Conservation (phyloP, 495 filamentous ascomycete species). For the Apiosordaria backusii region DNA sequence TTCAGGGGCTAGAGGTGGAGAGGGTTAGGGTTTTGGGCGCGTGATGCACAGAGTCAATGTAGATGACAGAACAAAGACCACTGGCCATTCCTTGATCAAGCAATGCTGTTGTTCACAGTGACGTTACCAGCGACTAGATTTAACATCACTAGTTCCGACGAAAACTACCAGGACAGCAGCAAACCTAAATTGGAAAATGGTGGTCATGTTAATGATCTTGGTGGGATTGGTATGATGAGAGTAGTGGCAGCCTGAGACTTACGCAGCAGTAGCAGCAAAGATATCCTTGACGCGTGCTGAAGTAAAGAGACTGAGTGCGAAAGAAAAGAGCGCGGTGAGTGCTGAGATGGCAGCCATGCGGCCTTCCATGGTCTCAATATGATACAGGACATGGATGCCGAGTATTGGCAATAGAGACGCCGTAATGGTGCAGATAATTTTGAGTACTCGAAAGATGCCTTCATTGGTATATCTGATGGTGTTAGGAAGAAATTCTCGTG, state of each 20-base stretch:
- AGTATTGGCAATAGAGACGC: conserved; percentile 13
- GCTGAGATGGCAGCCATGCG: conserved; percentile 17
- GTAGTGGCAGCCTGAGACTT: no score
- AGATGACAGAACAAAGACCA: no score
- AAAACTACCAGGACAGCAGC: conserved; percentile 8
- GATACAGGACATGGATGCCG: conserved; percentile 7
- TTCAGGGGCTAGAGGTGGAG: no score
- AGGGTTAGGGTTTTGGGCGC: no score
- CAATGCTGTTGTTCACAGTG: no score
- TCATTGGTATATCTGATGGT: no score
- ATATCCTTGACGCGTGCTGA: conserved; percentile 26
- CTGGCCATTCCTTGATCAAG: no score
- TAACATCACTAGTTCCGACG: background rate
- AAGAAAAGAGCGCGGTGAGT: conserved; percentile 26
- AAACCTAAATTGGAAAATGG: background rate
- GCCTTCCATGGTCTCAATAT: conserved; percentile 9
- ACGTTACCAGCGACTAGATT: no score
- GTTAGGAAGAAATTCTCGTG: no score
- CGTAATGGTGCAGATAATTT: background rate
- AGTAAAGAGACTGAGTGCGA: conserved; percentile 21
- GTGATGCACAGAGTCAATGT: no score
- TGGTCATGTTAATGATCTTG: background rate
- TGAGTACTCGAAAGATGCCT: background rate
- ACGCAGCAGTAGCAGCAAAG: conserved; percentile 25
- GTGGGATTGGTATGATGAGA: no score